Evolutionary conservation across 306 rosid genomes (phyloP).

Genomic region (Dicorynia guianensis): DNA sequence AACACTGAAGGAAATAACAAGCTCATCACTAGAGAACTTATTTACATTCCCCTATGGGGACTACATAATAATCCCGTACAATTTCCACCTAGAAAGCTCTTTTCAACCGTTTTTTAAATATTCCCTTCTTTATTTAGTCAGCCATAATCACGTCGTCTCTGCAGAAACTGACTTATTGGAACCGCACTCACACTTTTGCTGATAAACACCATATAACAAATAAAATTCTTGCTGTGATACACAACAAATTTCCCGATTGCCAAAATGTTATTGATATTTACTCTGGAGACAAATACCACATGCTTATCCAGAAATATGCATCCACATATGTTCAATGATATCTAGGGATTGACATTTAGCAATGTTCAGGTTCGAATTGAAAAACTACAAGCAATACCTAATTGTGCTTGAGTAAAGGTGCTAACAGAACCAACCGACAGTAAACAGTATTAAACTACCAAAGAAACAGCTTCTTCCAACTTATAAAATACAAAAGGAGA

Average conservation of each 20-base stretch:
- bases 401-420: too few species aligned
- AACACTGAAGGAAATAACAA: background rate
- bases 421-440: conserved; percentile 18
- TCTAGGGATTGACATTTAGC: too few species aligned
- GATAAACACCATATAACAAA: background rate
- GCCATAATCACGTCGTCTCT: background rate
- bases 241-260: background rate
- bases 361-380: too few species aligned
- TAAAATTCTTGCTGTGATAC: background rate
- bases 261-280: background rate
- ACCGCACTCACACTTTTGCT: background rate
- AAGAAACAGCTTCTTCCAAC: background rate
- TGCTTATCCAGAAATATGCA: too few species aligned
- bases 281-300: too few species aligned
- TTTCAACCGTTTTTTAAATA: background rate
- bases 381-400: too few species aligned
- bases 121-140: too few species aligned
- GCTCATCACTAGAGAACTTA: background rate
- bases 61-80: too few species aligned
- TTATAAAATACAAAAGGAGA: background rate
- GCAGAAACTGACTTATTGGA: background rate
- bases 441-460: background rate
- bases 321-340: too few species aligned
- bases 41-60: too few species aligned
- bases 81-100: background rate